Conservation (phyloP, 345 rosid genomes). For the Excoecaria cochinchinensis region DNA sequence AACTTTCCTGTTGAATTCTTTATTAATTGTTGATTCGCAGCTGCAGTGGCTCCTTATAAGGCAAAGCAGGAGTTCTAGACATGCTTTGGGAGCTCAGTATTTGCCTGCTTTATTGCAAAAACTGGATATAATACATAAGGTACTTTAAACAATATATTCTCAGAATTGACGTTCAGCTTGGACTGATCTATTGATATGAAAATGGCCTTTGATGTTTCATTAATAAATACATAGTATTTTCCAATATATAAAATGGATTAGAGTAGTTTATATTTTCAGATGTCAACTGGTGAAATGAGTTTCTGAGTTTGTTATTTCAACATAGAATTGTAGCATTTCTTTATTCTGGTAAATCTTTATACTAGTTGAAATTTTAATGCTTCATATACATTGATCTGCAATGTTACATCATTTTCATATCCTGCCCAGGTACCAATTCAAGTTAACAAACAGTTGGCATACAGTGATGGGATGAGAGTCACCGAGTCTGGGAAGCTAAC, state of each 20-base stretch:
- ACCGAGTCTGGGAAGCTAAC: constrained; percentile 68
- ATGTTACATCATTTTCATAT: not conserved
- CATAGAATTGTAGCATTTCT: not conserved
- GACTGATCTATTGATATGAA: not conserved
- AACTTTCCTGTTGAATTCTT: constrained; percentile 2
- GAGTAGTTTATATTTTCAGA: not conserved
- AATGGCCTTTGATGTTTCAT: not conserved
- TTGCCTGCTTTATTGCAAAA: not conserved
- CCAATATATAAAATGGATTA: not conserved
- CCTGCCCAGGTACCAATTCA: constrained; percentile 74
- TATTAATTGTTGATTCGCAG: not conserved
- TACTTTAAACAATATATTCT: not conserved
- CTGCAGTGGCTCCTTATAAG: not conserved
- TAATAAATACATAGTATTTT: not conserved
- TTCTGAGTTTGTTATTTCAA: no score
- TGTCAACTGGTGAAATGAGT: not conserved
- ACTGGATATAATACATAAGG: not conserved
- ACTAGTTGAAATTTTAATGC: not conserved
- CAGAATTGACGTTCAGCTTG: not conserved
- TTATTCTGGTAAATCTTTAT: not conserved
- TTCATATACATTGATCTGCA: not conserved
- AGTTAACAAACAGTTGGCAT: constrained; percentile 91
- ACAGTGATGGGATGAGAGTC: constrained; percentile 91
- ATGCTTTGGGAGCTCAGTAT: not conserved
- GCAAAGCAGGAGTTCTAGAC: not conserved